These are phyloP conservation scores for carrot (Daucus carota) DNA, from an alignment of 129 eudicot genomes.

Conservation along the genomic window DNA sequence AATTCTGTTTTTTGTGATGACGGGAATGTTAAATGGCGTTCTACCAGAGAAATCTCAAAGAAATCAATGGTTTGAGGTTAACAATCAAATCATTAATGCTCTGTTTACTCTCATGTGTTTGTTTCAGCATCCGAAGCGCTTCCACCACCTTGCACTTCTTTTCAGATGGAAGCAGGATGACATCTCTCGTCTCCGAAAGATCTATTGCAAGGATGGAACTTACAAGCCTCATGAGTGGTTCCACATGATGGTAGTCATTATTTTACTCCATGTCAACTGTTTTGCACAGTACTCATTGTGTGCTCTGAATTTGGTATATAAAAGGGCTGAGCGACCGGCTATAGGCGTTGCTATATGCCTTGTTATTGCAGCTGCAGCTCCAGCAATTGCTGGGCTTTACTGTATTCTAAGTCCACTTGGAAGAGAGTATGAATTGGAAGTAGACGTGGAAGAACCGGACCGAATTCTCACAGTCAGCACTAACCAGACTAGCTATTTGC, in stretches of 20 bases:
- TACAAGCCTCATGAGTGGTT: conserved; percentile 54
- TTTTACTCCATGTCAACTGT: conserved; percentile 42
- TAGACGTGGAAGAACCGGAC: conserved; percentile 36
- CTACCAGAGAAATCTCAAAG: conserved; percentile 47
- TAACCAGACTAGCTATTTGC: conserved; percentile 18
- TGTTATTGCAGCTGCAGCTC: conserved; percentile 40
- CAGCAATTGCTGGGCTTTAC: conserved; percentile 50
- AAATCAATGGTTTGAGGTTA: conserved; percentile 53
- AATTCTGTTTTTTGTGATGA: conserved; percentile 51
- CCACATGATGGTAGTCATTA: conserved; percentile 50
- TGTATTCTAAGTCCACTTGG: conserved; percentile 50
- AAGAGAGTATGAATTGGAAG: conserved; percentile 34
- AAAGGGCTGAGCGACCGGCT: conserved; percentile 41
- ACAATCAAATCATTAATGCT: conserved; percentile 55
- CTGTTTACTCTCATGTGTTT: conserved; percentile 58
- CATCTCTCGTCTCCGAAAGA: conserved; percentile 24
- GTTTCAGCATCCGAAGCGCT: conserved; percentile 54
- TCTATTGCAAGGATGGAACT: conserved; percentile 45
- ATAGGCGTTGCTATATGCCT: conserved; percentile 41
- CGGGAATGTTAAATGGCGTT: conserved; percentile 42
- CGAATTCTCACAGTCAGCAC: conserved; percentile 13
- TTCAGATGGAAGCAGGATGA: conserved; percentile 44
- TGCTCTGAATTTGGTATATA: conserved; percentile 46
- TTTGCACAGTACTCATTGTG: conserved; percentile 58
- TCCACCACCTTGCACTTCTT: conserved; percentile 44